These are phyloP conservation scores for Zanthoxylum bungeanum DNA, from an alignment of 345 rosid species.

Conservation along the genomic window DNA sequence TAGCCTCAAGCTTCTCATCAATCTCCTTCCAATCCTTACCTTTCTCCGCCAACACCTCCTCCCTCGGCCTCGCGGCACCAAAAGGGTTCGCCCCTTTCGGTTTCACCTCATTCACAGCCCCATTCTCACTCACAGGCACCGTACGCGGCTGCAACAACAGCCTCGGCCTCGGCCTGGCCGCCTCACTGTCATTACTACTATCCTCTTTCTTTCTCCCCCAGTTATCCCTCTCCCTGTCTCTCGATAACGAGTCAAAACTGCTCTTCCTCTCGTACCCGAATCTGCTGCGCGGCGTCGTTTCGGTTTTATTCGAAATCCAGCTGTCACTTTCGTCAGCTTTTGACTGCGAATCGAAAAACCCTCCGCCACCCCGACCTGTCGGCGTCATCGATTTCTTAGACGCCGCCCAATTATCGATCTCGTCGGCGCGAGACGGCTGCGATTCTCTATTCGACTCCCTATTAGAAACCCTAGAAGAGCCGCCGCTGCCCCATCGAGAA, in stretches of 20 bases:
- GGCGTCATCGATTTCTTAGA: constrained; percentile 40
- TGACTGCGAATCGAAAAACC: constrained; percentile 68
- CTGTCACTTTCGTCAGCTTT: constrained; percentile 86
- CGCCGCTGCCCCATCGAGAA: constrained; percentile 42
- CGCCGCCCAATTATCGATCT: constrained; percentile 85
- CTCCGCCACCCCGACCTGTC: constrained; percentile 24
- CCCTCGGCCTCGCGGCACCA: constrained; percentile 94
- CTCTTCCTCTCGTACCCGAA: constrained; percentile 65
- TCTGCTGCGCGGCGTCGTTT: constrained; percentile 17
- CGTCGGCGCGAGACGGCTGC: constrained; percentile 82
- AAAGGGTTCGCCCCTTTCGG: constrained; percentile 73
- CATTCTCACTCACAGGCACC: constrained; percentile 38
- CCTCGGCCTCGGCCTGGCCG: constrained; percentile 47
- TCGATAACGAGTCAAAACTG: constrained; percentile 65
- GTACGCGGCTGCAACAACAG: constrained; percentile 79
- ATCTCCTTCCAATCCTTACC: constrained; percentile 95
- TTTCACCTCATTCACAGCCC: constrained; percentile 22
- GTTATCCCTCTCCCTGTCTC: constrained; percentile 45
- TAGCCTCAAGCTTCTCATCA: constrained; percentile 74
- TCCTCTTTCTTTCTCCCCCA: constrained; percentile 89
- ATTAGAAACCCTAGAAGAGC: constrained; percentile 52
- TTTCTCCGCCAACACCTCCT: constrained; percentile 89
- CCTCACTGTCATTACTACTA: constrained; percentile 18
- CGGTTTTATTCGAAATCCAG: constrained; percentile 65
- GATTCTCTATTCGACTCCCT: constrained; percentile 49